phyloP scores from a whole-genome alignment of 345 rosid genomes.

The Aquilaria malaccensis region DNA sequence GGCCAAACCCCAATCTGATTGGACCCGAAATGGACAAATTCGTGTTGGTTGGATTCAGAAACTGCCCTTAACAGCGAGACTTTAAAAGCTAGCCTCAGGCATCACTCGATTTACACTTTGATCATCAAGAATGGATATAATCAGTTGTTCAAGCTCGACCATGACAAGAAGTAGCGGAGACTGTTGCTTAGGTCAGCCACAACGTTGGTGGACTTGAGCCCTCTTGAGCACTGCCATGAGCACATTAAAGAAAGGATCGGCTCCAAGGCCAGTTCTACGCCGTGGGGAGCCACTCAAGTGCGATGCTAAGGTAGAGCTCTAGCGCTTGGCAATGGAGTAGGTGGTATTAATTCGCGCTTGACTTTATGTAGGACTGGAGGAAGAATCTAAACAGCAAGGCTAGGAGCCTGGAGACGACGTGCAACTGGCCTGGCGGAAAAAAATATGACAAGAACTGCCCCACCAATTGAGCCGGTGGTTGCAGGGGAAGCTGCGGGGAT shows the following conservation, averaged over 20 bases:
- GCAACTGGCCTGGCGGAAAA: slow-evolving; percentile 67
- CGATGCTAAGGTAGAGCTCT: slow-evolving; percentile 98
- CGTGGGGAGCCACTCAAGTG: slow-evolving; percentile 85
- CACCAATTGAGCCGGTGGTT: too few species aligned
- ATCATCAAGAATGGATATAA: slow-evolving; percentile 94
- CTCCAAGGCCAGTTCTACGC: slow-evolving; percentile 34
- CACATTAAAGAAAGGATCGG: slow-evolving; percentile 91
- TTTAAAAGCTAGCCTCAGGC: slow-evolving; percentile 97
- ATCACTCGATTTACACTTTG: slow-evolving; percentile 95
- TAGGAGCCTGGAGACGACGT: slow-evolving; percentile 83
- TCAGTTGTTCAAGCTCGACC: slow-evolving; percentile 95
- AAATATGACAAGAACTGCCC: too few species aligned
- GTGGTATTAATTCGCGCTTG: slow-evolving; percentile 94
- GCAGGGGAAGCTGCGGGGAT: too few species aligned
- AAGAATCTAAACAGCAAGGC: slow-evolving; percentile 76
- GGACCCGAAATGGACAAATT: slow-evolving; percentile 26
- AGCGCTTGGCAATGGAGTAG: slow-evolving; percentile 96
- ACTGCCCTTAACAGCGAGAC: slow-evolving; percentile 91
- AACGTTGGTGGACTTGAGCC: slow-evolving; percentile 96
- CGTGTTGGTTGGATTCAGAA: slow-evolving; percentile 38
- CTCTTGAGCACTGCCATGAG: slow-evolving; percentile 95
- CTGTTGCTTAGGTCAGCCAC: slow-evolving; percentile 98
- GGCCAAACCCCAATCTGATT: slow-evolving; percentile 61
- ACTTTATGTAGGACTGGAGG: slow-evolving; percentile 92
- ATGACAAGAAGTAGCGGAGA: slow-evolving; percentile 94